A percentile compares a stretch with the other conserved stretches of the same genome.
These are phyloP conservation scores for Oldenlandia corymbosa DNA, from an alignment of 257 asterid species.

Conservation along the genomic window DNA sequence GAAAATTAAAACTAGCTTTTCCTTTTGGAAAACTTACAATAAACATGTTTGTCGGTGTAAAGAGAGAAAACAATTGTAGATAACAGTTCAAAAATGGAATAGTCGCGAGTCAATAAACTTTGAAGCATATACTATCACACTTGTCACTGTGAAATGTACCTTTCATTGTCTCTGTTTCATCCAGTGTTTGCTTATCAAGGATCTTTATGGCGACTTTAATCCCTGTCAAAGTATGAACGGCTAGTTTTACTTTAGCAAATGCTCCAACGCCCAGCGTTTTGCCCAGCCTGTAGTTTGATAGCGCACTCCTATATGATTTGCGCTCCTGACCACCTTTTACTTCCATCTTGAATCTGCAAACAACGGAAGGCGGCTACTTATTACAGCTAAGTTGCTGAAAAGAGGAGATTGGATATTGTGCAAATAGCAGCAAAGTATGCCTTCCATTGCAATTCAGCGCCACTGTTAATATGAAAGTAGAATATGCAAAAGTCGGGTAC, in stretches of 20 bases:
- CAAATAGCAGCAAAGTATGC: not conserved
- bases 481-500: not conserved
- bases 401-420: not conserved
- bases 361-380: constrained; percentile 1
- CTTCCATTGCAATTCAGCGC: not conserved
- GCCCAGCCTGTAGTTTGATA: constrained; percentile 41
- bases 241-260: constrained; percentile 60
- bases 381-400: not conserved
- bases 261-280: constrained; percentile 54
- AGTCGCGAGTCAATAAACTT: not conserved
- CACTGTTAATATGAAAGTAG: not conserved
- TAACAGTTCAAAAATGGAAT: not conserved
- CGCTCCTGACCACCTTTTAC: constrained; percentile 4
- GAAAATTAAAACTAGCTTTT: not conserved
- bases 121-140: not conserved
- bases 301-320: constrained; percentile 3
- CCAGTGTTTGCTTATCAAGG: constrained; percentile 37
- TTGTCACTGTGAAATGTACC: constrained; percentile 1
- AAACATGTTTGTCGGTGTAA: too few relatives aligned
- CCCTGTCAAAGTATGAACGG: constrained; percentile 47
- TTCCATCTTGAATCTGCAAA: constrained; percentile 16
- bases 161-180: constrained; percentile 22
- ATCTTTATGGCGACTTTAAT: constrained; percentile 63
- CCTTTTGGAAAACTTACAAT: too few relatives aligned
- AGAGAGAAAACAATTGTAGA: too few relatives aligned